Conservation (phyloP, 257 asterid species). For the Lycium barbarum region DNA sequence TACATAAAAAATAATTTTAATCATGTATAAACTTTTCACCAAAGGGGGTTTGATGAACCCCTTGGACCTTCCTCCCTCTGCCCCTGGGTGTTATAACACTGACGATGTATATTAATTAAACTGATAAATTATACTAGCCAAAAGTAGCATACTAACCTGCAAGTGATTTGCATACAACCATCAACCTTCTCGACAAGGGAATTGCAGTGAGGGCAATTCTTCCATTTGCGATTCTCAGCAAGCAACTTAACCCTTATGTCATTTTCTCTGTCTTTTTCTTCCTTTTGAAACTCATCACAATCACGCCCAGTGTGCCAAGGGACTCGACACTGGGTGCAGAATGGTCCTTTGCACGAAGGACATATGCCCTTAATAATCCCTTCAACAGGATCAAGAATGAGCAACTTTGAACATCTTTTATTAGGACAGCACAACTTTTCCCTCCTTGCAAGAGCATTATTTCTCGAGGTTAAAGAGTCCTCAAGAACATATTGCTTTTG, state of each 20-base stretch:
- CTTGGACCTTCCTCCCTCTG: too few relatives aligned
- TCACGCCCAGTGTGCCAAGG: constrained; percentile 41
- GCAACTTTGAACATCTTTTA: constrained; percentile 39
- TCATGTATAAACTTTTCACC: too few relatives aligned
- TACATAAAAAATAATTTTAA: too few relatives aligned
- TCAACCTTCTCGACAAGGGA: constrained; percentile 33
- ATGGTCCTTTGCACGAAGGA: constrained; percentile 32
- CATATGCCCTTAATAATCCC: constrained; percentile 27
- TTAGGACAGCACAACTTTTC: constrained; percentile 46
- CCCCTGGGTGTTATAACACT: too few relatives aligned
- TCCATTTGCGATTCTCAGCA: constrained; percentile 34
- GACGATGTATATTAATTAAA: too few relatives aligned
- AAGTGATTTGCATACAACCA: constrained; percentile 38
- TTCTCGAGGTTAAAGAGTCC: neutral
- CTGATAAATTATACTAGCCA: too few relatives aligned
- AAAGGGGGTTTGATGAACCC: too few relatives aligned
- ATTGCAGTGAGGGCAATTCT: constrained; percentile 40
- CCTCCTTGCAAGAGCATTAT: constrained; percentile 37
- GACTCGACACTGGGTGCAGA: constrained; percentile 39
- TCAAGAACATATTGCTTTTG: neutral
- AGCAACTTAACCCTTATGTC: constrained; percentile 29
- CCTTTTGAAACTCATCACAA: constrained; percentile 37
- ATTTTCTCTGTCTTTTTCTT: constrained; percentile 27
- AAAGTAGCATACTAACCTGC: constrained; percentile 38
- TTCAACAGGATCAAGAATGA: constrained; percentile 35